These are phyloP conservation scores for Auriculariales sp. DNA, from an alignment of 768 basidiomycete genomes.

Conservation along the genomic window DNA sequence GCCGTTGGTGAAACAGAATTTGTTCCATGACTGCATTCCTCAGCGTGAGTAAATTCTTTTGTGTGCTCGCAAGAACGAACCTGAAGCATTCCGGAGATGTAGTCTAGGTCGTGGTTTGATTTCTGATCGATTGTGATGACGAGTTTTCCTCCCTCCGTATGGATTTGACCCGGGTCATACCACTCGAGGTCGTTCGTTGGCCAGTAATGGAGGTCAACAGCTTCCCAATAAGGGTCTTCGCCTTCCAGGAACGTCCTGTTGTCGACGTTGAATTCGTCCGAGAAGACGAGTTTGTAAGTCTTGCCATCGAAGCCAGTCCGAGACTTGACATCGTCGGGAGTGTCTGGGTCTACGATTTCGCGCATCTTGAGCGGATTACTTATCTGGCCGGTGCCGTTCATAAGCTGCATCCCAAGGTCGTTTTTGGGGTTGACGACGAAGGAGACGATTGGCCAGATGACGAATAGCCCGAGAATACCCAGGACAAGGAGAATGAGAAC, in stretches of 20 bases:
- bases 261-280: constrained; percentile 68
- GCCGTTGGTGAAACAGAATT: constrained; percentile 87
- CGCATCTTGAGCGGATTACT: constrained; percentile 58
- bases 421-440: constrained; percentile 22
- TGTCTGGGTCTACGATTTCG: constrained; percentile 60
- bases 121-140: constrained; percentile 67
- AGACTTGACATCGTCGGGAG: constrained; percentile 40
- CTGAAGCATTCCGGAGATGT: constrained; percentile 47
- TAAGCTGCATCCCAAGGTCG: constrained; percentile 24
- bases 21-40: constrained; percentile 81
- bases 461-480: constrained; percentile 67
- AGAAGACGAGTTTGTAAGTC: constrained; percentile 72
- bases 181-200: constrained; percentile 71
- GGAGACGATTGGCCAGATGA: constrained; percentile 74
- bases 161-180: constrained; percentile 64
- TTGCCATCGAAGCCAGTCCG: constrained; percentile 62
- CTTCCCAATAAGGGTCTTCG: constrained; percentile 81
- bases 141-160: constrained; percentile 63
- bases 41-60: constrained; percentile 11
- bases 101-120: constrained; percentile 67
- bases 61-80: constrained; percentile 30
- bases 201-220: constrained; percentile 72
- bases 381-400: constrained; percentile 80
- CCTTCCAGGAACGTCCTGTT: constrained; percentile 65
- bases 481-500: constrained; percentile 55